phyloP scores from a whole-genome alignment of 2,329 filamentous ascomycete species.

The Penicillium sp. region DNA sequence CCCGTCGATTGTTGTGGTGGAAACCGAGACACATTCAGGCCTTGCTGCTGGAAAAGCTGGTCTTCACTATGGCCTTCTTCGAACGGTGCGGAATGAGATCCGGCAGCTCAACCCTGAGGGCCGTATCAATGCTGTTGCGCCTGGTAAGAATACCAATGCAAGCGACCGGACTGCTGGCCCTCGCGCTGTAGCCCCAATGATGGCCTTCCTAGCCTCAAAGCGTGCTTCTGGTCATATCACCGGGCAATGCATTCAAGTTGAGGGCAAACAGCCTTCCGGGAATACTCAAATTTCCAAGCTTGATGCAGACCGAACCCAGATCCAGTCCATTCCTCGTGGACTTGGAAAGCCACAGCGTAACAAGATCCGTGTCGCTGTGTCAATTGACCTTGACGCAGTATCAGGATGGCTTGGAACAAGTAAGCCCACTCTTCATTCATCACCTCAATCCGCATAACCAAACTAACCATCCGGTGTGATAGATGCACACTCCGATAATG shows the following conservation, averaged over 20 bases:
- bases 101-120: conserved; percentile 52
- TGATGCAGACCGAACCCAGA: background rate
- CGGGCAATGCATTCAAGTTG: conserved; percentile 55
- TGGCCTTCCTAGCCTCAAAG: conserved; percentile 53
- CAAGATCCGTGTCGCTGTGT: conserved; percentile 30
- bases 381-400: conserved; percentile 59
- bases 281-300: background rate
- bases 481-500: conserved; percentile 51
- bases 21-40: conserved; percentile 53
- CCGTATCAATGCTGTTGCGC: conserved; percentile 55
- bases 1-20: conserved; percentile 55
- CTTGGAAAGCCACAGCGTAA: conserved; percentile 12
- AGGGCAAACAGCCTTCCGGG: conserved; percentile 47
- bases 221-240: conserved; percentile 55
- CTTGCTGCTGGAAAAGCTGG: conserved; percentile 53
- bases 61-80: conserved; percentile 55
- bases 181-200: conserved; percentile 51
- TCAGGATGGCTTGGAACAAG: conserved; percentile 63
- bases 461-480: background rate
- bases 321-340: conserved; percentile 1
- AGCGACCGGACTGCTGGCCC: conserved; percentile 49
- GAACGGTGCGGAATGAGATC: conserved; percentile 57
- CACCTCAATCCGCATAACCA: background rate
- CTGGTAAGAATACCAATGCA: conserved; percentile 50
- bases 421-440: conserved; percentile 4